Conservation (phyloP, 345 rosid genomes). For the Salix viminalis region DNA sequence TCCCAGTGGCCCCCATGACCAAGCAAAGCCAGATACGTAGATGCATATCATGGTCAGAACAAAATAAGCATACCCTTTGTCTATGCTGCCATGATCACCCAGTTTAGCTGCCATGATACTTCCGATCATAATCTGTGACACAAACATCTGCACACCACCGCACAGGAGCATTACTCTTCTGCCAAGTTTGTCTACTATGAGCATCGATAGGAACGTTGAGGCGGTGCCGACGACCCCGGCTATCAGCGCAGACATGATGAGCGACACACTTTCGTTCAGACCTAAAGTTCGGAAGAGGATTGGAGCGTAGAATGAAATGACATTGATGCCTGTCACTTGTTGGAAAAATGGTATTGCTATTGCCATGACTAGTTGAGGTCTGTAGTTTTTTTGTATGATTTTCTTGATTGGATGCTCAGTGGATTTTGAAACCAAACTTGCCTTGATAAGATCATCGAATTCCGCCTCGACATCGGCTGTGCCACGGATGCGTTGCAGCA, state of each 20-base stretch:
- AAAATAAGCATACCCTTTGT: constrained; percentile 31
- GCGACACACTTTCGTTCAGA: constrained; percentile 52
- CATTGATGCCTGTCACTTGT: constrained; percentile 71
- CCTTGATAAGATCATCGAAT: constrained; percentile 54
- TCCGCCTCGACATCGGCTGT: constrained; percentile 49
- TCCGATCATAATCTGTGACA: constrained; percentile 49
- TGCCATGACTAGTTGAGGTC: constrained; percentile 75
- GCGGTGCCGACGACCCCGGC: constrained; percentile 43
- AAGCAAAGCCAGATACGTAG: constrained; percentile 40
- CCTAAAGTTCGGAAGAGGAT: constrained; percentile 65
- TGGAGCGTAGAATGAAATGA: constrained; percentile 67
- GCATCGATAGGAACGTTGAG: constrained; percentile 50
- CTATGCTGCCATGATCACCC: constrained; percentile 48
- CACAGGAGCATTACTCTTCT: constrained; percentile 42
- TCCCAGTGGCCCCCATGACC: constrained; percentile 57
- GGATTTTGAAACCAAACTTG: constrained; percentile 30
- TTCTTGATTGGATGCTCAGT: constrained; percentile 36
- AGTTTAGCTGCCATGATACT: constrained; percentile 37
- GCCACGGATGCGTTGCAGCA: constrained; percentile 58
- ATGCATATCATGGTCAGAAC: constrained; percentile 31
- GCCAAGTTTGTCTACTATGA: constrained; percentile 55
- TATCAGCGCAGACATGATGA: constrained; percentile 45
- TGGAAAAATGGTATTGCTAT: constrained; percentile 65
- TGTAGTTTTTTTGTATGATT: constrained; percentile 38
- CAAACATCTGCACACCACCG: constrained; percentile 62